These are phyloP conservation scores for Coemansia sp. DNA, from an alignment of 192 early-diverging fungal genomes.

Conservation along the genomic window DNA sequence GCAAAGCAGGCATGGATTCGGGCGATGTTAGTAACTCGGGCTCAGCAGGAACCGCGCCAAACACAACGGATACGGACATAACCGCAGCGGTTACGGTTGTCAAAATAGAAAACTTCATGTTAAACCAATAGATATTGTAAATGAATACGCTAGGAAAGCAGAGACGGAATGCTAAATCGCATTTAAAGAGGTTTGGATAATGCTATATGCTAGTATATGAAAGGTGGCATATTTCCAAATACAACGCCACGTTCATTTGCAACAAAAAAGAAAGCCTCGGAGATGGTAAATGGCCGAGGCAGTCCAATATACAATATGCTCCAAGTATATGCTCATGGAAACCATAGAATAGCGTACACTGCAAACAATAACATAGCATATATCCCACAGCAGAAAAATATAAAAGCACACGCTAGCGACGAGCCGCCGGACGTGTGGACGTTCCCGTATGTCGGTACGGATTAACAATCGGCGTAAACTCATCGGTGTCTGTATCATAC, in stretches of 20 bases:
- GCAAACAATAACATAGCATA: neutral
- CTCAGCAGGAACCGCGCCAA: neutral
- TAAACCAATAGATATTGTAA: neutral
- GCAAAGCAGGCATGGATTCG: neutral
- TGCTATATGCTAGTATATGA: neutral
- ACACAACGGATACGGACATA: neutral
- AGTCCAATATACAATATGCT: neutral
- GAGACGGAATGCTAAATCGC: neutral
- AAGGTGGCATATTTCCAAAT: neutral
- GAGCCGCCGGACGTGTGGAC: constrained; percentile 24
- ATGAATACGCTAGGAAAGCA: neutral
- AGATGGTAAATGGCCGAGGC: neutral
- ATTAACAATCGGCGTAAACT: constrained; percentile 16
- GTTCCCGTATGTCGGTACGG: constrained; percentile 47
- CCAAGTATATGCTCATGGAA: neutral
- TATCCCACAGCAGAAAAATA: neutral
- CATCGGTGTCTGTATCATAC: constrained; percentile 46
- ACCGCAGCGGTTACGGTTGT: neutral
- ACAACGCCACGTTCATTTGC: neutral
- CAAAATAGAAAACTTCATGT: constrained; percentile 1
- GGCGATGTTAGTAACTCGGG: neutral
- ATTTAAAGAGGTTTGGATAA: too few relatives aligned
- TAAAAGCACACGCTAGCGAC: neutral
- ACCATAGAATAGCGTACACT: neutral
- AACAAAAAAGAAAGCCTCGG: neutral